Conservation (phyloP, 495 filamentous ascomycete genomes). For the Xylaria bambusicola region DNA sequence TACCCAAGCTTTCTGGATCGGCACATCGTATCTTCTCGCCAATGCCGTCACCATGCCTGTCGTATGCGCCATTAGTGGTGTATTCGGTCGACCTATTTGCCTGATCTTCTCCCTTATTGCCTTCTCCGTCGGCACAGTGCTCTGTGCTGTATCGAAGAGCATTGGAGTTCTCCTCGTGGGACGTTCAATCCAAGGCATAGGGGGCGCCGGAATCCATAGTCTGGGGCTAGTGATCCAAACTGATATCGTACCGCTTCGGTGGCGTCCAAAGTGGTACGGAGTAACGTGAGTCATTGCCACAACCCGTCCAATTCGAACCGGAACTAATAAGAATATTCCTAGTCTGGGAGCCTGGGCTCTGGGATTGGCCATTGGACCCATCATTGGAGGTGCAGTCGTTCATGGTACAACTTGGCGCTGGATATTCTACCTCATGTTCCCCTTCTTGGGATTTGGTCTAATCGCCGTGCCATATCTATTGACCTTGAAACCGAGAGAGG, state of each 20-base stretch:
- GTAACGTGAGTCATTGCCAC: slow-evolving; percentile 34
- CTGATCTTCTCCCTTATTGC: slow-evolving; percentile 43
- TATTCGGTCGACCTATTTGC: slow-evolving; percentile 53
- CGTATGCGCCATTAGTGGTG: slow-evolving; percentile 51
- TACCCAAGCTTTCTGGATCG: slow-evolving; percentile 57
- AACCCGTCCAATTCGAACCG: slow-evolving; percentile 49
- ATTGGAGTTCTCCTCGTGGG: slow-evolving; percentile 70
- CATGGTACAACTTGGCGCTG: slow-evolving; percentile 43
- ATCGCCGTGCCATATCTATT: slow-evolving; percentile 37
- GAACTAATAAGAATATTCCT: background rate
- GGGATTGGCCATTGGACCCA: slow-evolving; percentile 70
- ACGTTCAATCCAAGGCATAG: slow-evolving; percentile 77
- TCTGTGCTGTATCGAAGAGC: slow-evolving; percentile 41
- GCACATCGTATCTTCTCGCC: slow-evolving; percentile 54
- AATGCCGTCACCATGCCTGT: slow-evolving; percentile 51
- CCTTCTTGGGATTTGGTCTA: slow-evolving; percentile 39
- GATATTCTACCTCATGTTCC: slow-evolving; percentile 48
- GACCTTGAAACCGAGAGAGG: slow-evolving; percentile 34
- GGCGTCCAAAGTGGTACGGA: slow-evolving; percentile 41
- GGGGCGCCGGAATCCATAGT: slow-evolving; percentile 79
- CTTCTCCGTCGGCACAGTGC: slow-evolving; percentile 47
- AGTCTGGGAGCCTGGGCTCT: slow-evolving; percentile 63
- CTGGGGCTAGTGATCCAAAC: slow-evolving; percentile 78
- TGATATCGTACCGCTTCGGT: slow-evolving; percentile 44
- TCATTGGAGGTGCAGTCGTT: slow-evolving; percentile 78